Percentiles rank a stretch among this genome's conserved stretches.
phyloP scores from a whole-genome alignment of 73 alveolate species.

The Paraurostyla sp. region DNA sequence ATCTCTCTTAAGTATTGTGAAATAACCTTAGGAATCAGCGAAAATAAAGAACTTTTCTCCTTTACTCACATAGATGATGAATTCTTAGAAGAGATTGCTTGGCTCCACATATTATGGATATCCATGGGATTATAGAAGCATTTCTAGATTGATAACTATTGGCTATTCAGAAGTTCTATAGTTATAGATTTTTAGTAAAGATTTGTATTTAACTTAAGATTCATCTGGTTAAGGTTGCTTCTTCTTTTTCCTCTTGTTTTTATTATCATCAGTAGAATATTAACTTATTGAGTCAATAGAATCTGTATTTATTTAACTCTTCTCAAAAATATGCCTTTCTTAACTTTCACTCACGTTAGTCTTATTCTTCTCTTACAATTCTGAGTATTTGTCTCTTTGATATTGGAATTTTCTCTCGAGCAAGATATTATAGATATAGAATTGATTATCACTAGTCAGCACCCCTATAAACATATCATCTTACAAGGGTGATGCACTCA shows the following conservation, averaged over 20 bases:
- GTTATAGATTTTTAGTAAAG: constrained; percentile 14
- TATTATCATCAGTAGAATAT: not conserved
- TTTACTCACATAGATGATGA: constrained; percentile 22
- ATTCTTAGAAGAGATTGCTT: not conserved
- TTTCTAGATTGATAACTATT: not conserved
- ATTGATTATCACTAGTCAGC: constrained; percentile 14
- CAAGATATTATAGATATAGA: constrained; percentile 10
- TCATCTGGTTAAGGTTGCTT: not conserved
- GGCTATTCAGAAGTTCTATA: constrained; percentile 22
- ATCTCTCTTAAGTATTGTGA: constrained; percentile 23
- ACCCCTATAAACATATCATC: constrained; percentile 56
- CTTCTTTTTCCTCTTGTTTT: not conserved
- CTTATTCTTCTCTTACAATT: not conserved
- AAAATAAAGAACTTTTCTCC: constrained; percentile 55
- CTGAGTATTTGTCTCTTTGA: constrained; percentile 17
- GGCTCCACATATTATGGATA: constrained; percentile 42
- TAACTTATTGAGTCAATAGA: not conserved
- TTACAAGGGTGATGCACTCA: constrained; percentile 16
- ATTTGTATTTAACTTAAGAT: not conserved
- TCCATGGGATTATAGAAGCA: not conserved
- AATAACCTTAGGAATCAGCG: constrained; percentile 40
- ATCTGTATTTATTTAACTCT: not conserved
- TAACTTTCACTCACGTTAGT: not conserved
- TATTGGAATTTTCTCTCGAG: constrained; percentile 41
- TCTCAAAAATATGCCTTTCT: constrained; percentile 9